Conservation (phyloP, 2,329 filamentous ascomycete species). For the Karstenula rhodostoma region DNA sequence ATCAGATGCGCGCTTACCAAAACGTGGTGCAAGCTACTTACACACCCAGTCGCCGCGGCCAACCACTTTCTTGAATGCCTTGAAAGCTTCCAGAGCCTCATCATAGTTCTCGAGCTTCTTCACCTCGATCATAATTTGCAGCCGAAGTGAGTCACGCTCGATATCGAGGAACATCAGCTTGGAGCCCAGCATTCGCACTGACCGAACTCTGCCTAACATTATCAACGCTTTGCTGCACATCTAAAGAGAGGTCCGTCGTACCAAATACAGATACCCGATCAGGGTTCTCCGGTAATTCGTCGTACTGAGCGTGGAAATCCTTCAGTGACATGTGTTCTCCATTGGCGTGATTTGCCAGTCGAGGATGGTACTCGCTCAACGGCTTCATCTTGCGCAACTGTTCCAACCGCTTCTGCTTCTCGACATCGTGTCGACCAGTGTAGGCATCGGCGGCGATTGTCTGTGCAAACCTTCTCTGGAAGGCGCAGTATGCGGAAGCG, state of each 20-base stretch:
- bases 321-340: conserved; percentile 33
- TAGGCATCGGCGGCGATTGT: conserved; percentile 29
- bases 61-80: conserved; percentile 69
- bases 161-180: conserved; percentile 88
- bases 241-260: conserved; percentile 27
- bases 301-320: conserved; percentile 42
- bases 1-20: conserved; percentile 22
- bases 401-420: conserved; percentile 61
- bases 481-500: conserved; percentile 59
- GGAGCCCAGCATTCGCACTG: conserved; percentile 74
- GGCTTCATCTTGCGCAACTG: conserved; percentile 61
- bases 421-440: conserved; percentile 51
- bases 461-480: conserved; percentile 44
- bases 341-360: conserved; percentile 41
- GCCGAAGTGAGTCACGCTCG: conserved; percentile 71
- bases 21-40: conserved; percentile 56
- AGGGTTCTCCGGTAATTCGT: conserved; percentile 34
- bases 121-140: conserved; percentile 81
- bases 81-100: conserved; percentile 59
- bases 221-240: conserved; percentile 31
- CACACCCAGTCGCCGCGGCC: conserved; percentile 85
- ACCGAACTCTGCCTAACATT: conserved; percentile 73
- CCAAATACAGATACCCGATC: conserved; percentile 47
- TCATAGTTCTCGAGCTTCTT: conserved; percentile 55
- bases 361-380: conserved; percentile 65